Conservation (phyloP, 2,329 filamentous ascomycete species). For the Arthrobotrys iridis region DNA sequence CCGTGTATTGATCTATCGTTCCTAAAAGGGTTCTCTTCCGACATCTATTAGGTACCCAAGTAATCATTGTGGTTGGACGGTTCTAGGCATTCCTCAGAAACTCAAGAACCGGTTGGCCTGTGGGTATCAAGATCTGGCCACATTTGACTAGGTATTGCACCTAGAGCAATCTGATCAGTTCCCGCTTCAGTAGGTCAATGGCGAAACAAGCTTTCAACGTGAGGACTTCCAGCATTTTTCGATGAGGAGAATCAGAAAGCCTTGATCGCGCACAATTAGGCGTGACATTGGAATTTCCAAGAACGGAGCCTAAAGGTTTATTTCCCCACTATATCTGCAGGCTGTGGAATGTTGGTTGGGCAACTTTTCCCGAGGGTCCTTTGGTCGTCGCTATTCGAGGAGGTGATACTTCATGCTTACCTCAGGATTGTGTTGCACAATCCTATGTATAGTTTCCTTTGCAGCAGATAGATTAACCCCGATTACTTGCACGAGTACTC, state of each 20-base stretch:
- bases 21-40: not conserved
- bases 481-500: constrained; percentile 34
- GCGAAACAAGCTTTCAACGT: constrained; percentile 42
- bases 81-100: not conserved
- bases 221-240: constrained; percentile 7
- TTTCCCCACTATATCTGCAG: not conserved
- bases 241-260: not conserved
- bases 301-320: not conserved
- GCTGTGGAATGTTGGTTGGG: constrained; percentile 26
- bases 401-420: constrained; percentile 18
- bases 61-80: constrained; percentile 1
- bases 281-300: constrained; percentile 14
- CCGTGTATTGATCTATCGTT: not conserved
- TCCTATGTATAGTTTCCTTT: constrained; percentile 42
- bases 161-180: constrained; percentile 34
- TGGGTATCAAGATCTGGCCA: constrained; percentile 5
- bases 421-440: constrained; percentile 41
- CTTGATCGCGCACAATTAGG: not conserved
- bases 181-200: constrained; percentile 46
- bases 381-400: not conserved
- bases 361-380: not conserved
- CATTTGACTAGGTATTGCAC: not conserved
- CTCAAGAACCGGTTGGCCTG: not conserved
- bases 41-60: not conserved
- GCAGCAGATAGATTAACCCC: constrained; percentile 14